Base-by-base conservation (phyloP, 2,329 filamentous ascomycete genomes). In the Eutypella sp. region DNA sequence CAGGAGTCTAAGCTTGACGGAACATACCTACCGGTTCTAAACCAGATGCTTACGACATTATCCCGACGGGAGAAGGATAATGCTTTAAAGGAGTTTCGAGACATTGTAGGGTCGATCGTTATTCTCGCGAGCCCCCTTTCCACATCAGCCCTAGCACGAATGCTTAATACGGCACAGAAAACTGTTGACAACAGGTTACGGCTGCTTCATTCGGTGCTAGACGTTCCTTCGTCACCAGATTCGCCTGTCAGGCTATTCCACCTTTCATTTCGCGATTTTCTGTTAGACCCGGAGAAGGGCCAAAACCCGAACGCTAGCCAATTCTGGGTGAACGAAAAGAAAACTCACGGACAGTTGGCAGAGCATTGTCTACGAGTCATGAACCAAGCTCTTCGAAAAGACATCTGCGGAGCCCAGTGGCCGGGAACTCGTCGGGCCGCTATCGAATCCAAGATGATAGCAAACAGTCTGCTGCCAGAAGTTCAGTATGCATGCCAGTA, bases 201-300 rank as follows among this genome's bases (percentile, higher is more conserved):
- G 10, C 29, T 51, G 3, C 60, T 70, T 8, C 62, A 68, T 46
- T 66, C 67, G 0, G 59, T 70, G 4, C 41, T 72, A 0, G 48
- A 53, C 22, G 47, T 70, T 2, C 63, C 66, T 2, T 42, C 41
- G 3, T 27, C 49, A 10, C 1, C 44, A 8, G 40, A 49, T 45
- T 20, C 19, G 4, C 61, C 64, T 0, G 40, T 70, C 4, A 56
- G 53, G 15, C 46, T 64, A 1, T 54, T 64, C 3, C 67, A 70
- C 44, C 47, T 62, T 6, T 68, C 67, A 0, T 71, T 71, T 38
- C 59, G 61, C 3, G 66, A 70, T 46, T 68, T 67, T 49, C 63
- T 71, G 10, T 25, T 67, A 9, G 55, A 67, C 44, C 27, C 50
- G 6, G 43, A 57, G 8, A 57, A 52, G 49, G 46, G 54, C 11